Evolutionary conservation across 331 rosid species (phyloP), one percentile per base, ranked within the genome.

Genomic region (Stylosanthes scabra): DNA sequence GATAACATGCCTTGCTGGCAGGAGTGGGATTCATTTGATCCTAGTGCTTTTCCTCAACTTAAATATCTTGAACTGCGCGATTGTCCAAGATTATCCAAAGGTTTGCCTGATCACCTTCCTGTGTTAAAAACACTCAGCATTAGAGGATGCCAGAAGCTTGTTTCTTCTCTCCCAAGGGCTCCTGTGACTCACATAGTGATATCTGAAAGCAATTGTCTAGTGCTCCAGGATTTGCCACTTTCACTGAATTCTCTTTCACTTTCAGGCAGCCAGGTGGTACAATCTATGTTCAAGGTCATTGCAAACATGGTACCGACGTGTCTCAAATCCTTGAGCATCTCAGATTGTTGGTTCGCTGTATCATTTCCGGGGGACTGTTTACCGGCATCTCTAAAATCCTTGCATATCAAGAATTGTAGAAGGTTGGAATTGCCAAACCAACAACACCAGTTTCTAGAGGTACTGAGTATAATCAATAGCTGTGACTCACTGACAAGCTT

Each of bases 101-200:
- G 16, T 14, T 51, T 51, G 27, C 57, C 57, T 51, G 16, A 51
- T 51, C 57, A 51, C 27, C 57, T 51, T 51, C 57, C 57, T 51
- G 27, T 20, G 14, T 51, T 51, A 20, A 9, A 14, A 51, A n/a
- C 15, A 51, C 57, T 51, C 0, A n/a, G 9, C 57, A 14, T 51
- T 51, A 51, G 0, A 14, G 27, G 27, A 51, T n/a, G 57, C 27
- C 27, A 51, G 57, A 16, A 51, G 57, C 57, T 51, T 51, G 27
- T 51, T 51, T 51, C 27, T 51, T 14, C 57, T 51, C 2, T 51
- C 10, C 57, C 57, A 51, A 13, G 54, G 15, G 9, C 57, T 51
- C 27, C 27, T 51, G 9, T 25, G 1, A 51, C 5, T 51, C 3
- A 9, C 27, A 7, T 15, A 51, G 57, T 4, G 16, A 49, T 51